Evolutionary conservation across 768 basidiomycete species (phyloP), one percentile per base, ranked within the genome.

Genomic region (Podaxis carcinomalis): DNA sequence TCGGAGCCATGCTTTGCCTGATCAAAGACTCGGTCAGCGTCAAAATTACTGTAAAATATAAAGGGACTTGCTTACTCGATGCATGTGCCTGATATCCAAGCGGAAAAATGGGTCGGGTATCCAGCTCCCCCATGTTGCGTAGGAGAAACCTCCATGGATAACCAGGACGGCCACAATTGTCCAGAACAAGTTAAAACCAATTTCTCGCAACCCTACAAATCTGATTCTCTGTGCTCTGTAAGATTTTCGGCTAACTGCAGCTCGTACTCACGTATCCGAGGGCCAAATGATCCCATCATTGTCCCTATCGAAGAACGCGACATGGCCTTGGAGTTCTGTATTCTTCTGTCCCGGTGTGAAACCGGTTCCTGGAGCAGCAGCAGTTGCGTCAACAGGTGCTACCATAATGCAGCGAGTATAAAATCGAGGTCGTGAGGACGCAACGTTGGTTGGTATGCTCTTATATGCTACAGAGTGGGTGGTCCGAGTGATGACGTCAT

Each of bases 241-340:
- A 32, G 58, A 51, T 27, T 32, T 14, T 23, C 10, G 32, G 37
- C 27, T 16, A 62, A 19, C 11, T 23, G 23, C 52, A 11, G n/a
- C 0, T 11, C 25, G 46, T 11, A 70, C 75, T 60, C 60, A 80
- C 78, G 79, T 81, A 64, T 81, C 78, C 11, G 40, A 62, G 5
- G 79, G 78, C 75, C 77, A 80, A 59, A 81, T 80, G 42, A 79
- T 69, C 4, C 78, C 80, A 64, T 80, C 80, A 25, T 65, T 62
- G 66, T 81, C 79, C 35, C 61, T 62, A 70, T 81, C 80, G 63
- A 80, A 80, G 70, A 78, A 81, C 37, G 75, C 75, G 65, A 77
- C 75, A 62, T 80, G 80, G 14, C 65, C 64, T 66, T 81, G 75
- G 11, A 81, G 70, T 9, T 72, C 75, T 2, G 76, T 73, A 68